Conservation (phyloP, 495 filamentous ascomycete genomes). For the Penicillium longicatenatum region DNA sequence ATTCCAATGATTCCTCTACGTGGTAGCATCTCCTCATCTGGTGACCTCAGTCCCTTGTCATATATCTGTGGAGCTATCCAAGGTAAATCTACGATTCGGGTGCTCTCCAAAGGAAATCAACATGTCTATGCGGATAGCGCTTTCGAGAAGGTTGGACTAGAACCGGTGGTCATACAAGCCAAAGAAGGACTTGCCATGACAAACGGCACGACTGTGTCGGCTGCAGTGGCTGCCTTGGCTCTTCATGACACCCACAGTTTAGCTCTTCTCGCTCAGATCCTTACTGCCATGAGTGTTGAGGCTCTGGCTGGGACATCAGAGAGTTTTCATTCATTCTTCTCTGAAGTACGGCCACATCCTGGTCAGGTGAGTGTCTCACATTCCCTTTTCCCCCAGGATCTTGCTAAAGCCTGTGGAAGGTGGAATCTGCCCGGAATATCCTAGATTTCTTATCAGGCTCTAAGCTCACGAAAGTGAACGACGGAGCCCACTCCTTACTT, state of each 20-base stretch:
- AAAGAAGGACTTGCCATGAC: neutral
- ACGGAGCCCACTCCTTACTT: neutral
- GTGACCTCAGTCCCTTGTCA: neutral
- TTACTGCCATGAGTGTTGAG: neutral
- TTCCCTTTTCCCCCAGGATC: too few relatives aligned
- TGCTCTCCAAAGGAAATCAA: too few relatives aligned
- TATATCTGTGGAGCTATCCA: neutral
- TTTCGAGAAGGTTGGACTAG: neutral
- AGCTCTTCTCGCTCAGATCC: neutral
- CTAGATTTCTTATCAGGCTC: neutral
- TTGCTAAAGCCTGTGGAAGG: too few relatives aligned
- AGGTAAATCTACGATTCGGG: neutral
- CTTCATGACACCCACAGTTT: neutral
- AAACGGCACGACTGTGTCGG: neutral
- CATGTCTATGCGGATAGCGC: neutral
- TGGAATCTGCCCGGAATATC: neutral
- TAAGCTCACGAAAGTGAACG: neutral
- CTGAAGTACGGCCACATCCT: neutral
- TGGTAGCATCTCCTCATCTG: neutral
- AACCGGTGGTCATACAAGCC: neutral
- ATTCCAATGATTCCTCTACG: neutral
- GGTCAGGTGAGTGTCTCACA: too few relatives aligned
- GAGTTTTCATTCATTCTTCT: neutral
- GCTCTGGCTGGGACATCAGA: neutral
- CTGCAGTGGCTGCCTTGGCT: neutral